A percentile compares a stretch with the other conserved stretches of the same genome.
Evolutionary conservation across 306 rosid genomes (phyloP).

Genomic region (Hippophae gyantsensis): DNA sequence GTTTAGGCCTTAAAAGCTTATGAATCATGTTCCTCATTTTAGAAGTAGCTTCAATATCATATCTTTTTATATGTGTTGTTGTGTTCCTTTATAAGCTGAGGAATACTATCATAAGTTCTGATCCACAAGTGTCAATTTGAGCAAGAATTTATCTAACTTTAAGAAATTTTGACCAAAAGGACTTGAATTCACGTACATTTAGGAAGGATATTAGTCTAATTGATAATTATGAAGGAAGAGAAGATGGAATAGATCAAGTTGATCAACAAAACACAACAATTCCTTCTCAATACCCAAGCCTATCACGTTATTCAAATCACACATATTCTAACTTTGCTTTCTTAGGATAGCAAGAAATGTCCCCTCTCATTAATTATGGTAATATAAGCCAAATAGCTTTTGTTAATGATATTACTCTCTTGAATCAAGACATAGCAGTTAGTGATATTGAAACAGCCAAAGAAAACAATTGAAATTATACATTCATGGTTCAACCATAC

Average conservation of each 20-base stretch:
- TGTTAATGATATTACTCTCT: too few relatives aligned
- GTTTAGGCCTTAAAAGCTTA: slow-evolving; percentile 44
- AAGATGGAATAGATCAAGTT: background rate
- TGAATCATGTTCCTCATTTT: slow-evolving; percentile 50
- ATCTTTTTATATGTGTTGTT: slow-evolving; percentile 18
- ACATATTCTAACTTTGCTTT: slow-evolving; percentile 10
- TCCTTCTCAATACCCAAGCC: slow-evolving; percentile 22
- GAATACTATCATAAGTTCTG: slow-evolving; percentile 9
- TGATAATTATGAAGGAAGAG: background rate
- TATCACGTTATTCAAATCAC: slow-evolving; percentile 12
- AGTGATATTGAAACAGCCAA: too few relatives aligned
- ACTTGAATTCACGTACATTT: slow-evolving; percentile 32
- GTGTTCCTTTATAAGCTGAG: slow-evolving; percentile 25
- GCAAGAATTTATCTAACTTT: slow-evolving; percentile 16
- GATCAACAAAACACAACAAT: slow-evolving; percentile 19
- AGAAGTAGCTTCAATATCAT: slow-evolving; percentile 20
- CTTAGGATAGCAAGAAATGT: slow-evolving; percentile 11
- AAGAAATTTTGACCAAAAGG: slow-evolving; percentile 25
- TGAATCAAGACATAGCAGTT: too few relatives aligned
- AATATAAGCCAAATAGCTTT: background rate
- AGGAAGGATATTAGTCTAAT: slow-evolving; percentile 6
- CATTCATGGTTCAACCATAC: too few relatives aligned
- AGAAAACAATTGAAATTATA: too few relatives aligned
- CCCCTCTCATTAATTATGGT: background rate
- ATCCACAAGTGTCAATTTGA: slow-evolving; percentile 18